phyloP scores from a whole-genome alignment of 176 grass and related monocot species.

The Areca catechu region DNA sequence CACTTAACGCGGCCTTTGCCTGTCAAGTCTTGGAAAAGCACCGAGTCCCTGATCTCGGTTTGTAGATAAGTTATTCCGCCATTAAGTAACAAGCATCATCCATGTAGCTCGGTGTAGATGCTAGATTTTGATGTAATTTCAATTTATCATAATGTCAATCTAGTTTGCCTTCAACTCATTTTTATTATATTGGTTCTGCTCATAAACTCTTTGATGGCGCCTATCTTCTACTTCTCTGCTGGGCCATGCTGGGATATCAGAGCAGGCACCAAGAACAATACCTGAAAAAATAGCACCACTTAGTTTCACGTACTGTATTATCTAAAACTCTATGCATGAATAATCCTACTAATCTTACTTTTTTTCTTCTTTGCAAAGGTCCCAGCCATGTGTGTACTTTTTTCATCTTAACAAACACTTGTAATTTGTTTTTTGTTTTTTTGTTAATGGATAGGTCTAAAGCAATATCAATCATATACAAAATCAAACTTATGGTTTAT shows the following conservation, averaged over 20 bases:
- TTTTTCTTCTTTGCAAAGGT: constrained; percentile 82
- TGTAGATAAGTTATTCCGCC: constrained; percentile 41
- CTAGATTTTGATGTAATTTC: constrained; percentile 4
- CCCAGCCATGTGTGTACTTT: constrained; percentile 78
- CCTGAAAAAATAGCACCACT: constrained; percentile 27
- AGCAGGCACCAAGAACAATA: constrained; percentile 47
- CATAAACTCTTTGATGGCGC: constrained; percentile 28
- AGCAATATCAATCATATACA: constrained; percentile 17
- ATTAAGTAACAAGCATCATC: constrained; percentile 25
- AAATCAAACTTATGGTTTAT: constrained; percentile 14
- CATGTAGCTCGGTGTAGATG: constrained; percentile 16
- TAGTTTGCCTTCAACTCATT: not conserved
- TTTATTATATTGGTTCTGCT: not conserved
- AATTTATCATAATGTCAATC: too few relatives aligned
- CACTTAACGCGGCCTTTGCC: too few relatives aligned
- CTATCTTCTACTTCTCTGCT: constrained; percentile 65
- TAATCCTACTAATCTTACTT: constrained; percentile 29
- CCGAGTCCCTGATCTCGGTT: constrained; percentile 27
- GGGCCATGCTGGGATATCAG: constrained; percentile 60
- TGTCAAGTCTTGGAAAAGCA: constrained; percentile 20
- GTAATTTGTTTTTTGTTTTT: constrained; percentile 15
- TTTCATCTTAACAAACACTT: constrained; percentile 82
- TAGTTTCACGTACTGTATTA: not conserved
- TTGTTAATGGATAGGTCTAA: constrained; percentile 41
- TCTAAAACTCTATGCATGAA: too few relatives aligned